phyloP scores from a whole-genome alignment of 345 rosid genomes.

The Erodium maritimum region DNA sequence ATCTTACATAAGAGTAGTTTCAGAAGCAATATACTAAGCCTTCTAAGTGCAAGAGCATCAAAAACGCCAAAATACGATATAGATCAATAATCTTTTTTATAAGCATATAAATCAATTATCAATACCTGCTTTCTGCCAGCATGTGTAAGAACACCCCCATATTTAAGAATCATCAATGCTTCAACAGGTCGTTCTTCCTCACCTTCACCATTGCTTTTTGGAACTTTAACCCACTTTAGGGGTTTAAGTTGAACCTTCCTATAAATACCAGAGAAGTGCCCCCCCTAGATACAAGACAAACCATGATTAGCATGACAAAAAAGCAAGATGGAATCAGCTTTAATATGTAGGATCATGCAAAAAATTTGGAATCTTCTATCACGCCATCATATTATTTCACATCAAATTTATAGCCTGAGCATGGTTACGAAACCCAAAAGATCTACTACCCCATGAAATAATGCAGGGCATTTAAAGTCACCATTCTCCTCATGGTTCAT shows the following conservation, averaged over 20 bases:
- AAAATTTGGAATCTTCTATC: background rate
- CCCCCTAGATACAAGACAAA: slow-evolving; percentile 48
- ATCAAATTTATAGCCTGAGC: background rate
- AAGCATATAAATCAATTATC: too few relatives aligned
- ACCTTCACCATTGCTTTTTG: slow-evolving; percentile 72
- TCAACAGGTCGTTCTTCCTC: slow-evolving; percentile 95
- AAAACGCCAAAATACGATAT: too few relatives aligned
- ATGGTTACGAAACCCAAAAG: background rate
- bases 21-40: background rate
- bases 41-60: too few relatives aligned
- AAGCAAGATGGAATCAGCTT: background rate
- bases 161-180: slow-evolving; percentile 96
- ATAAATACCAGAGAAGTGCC: slow-evolving; percentile 96
- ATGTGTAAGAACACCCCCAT: slow-evolving; percentile 99
- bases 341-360: background rate
- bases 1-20: background rate
- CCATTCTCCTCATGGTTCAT: background rate
- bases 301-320: background rate
- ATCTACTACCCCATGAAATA: background rate
- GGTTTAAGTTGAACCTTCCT: slow-evolving; percentile 99
- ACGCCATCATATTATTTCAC: background rate
- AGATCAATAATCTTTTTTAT: too few relatives aligned
- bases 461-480: background rate
- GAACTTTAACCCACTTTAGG: slow-evolving; percentile 73
- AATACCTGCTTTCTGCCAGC: slow-evolving; percentile 51